Base-by-base conservation (phyloP, 164 flowering plant genomes). In the Taxillus chinensis region DNA sequence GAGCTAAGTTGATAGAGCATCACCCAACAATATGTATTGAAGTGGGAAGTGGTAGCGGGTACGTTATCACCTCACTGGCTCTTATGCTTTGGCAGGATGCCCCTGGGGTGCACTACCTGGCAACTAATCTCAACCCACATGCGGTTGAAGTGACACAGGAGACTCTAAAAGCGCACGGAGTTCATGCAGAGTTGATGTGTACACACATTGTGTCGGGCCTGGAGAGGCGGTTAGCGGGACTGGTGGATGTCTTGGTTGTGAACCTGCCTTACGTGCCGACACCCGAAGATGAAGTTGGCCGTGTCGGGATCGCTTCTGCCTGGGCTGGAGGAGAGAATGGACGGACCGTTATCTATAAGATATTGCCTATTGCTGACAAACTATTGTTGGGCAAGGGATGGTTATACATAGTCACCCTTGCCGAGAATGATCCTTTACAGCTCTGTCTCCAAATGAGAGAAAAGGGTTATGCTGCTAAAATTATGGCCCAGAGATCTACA, bases 321-420 rank as follows among this genome's bases (percentile, higher is more conserved):
- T 92, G 98, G 98, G 98, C 98, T 9, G 98, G 98, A 58, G 98
- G 98, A 8, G 95, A 85, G 75, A 79, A 92, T 77, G 98, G 98
- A 15, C 70, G 96, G 39, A 74, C 67, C 38, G 95, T 92, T 3
- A 92, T 92, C 55, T 92, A 92, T 64, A 77, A 71, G 71, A 90
- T 92, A 60, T 62, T 92, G 73, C 86, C 86, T 1, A 70, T 83
- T 61, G 92, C 85, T 3, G 85, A 85, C 51, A 69, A 63, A 59
- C 84, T 92, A 45, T 67, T 92, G 73, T 90, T 97, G 0, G 74
- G 75, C 1, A 81, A 62, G 58, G 98, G 98, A 4, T 92, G 98
- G 95, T 68, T 92, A 61, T 92, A 89, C 71, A 68, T 92, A 89
- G 85, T 92, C 27, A 82, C 85, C 3, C 82, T 92, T 11, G 56